A percentile compares a stretch with the other conserved stretches of the same genome.
These are phyloP conservation scores for Dothideomycetes sp. DNA, from an alignment of 2,329 filamentous ascomycete genomes.

Conservation along the genomic window DNA sequence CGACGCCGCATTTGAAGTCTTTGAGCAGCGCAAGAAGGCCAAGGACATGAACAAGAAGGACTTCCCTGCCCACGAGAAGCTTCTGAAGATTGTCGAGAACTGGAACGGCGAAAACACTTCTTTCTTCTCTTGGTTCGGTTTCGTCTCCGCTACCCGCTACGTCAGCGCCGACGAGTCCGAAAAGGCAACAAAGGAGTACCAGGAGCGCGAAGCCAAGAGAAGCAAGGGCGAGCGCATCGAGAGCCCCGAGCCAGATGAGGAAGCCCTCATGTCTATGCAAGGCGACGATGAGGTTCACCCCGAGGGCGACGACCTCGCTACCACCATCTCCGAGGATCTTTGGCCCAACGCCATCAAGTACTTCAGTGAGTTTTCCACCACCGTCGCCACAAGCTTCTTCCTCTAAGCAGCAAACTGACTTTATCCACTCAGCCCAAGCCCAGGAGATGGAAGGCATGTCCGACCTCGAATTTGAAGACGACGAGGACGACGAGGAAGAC, in stretches of 20 bases:
- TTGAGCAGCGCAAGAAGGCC: constrained; percentile 50
- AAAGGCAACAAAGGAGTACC: constrained; percentile 51
- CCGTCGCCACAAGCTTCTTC: no score
- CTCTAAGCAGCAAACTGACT: not conserved
- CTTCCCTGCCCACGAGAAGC: constrained; percentile 45
- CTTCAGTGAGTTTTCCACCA: constrained; percentile 60
- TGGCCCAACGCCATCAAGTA: constrained; percentile 84
- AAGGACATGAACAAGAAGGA: constrained; percentile 35
- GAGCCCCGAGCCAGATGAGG: constrained; percentile 42
- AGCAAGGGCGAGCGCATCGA: constrained; percentile 33
- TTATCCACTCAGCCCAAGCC: constrained; percentile 36
- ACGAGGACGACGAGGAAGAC: constrained; percentile 43
- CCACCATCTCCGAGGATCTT: constrained; percentile 74
- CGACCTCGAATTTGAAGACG: constrained; percentile 62
- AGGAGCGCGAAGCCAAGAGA: constrained; percentile 45
- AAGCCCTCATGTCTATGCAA: constrained; percentile 53
- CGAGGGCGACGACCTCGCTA: constrained; percentile 73
- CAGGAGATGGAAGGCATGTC: constrained; percentile 61
- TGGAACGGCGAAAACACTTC: constrained; percentile 43
- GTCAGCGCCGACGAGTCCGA: constrained; percentile 64
- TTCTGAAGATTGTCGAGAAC: constrained; percentile 44
- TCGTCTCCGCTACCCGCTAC: constrained; percentile 52
- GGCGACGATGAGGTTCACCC: constrained; percentile 76
- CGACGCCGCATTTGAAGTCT: constrained; percentile 61
- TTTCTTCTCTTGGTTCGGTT: constrained; percentile 90